phyloP scores from a whole-genome alignment of 768 basidiomycete species.

The Russula ochroleuca region DNA sequence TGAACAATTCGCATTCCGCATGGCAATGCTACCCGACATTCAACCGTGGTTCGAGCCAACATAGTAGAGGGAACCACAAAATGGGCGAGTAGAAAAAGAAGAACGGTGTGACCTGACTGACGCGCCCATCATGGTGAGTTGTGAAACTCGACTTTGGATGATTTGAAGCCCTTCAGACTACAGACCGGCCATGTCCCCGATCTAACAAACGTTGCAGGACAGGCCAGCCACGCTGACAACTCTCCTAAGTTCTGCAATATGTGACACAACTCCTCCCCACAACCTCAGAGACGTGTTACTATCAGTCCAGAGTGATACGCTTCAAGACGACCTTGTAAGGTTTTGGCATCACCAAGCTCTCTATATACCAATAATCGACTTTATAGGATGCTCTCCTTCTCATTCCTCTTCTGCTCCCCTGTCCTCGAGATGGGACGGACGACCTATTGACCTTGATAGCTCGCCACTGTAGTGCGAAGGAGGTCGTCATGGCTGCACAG shows the following conservation, averaged over 20 bases:
- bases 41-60: too few relatives aligned
- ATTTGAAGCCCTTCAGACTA: not conserved
- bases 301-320: constrained; percentile 22
- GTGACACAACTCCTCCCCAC: constrained; percentile 21
- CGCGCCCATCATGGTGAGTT: constrained; percentile 14
- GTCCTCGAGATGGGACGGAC: constrained; percentile 31
- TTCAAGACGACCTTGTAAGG: constrained; percentile 27
- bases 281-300: constrained; percentile 19
- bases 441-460: constrained; percentile 37
- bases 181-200: not conserved
- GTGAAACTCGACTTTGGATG: not conserved
- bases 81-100: too few relatives aligned
- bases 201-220: constrained; percentile 24
- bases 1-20: not conserved
- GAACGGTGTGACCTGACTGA: not conserved
- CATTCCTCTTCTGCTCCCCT: constrained; percentile 38
- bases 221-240: constrained; percentile 23
- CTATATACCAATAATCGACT: not conserved
- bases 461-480: constrained; percentile 38
- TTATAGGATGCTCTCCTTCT: constrained; percentile 41
- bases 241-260: constrained; percentile 25
- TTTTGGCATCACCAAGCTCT: not conserved
- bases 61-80: too few relatives aligned
- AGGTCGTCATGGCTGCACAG: constrained; percentile 41
- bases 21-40: not conserved